Percentiles rank a stretch among this genome's conserved stretches.
Evolutionary conservation across 2,329 filamentous ascomycete species (phyloP).

Genomic region (Scedosporium boydii): DNA sequence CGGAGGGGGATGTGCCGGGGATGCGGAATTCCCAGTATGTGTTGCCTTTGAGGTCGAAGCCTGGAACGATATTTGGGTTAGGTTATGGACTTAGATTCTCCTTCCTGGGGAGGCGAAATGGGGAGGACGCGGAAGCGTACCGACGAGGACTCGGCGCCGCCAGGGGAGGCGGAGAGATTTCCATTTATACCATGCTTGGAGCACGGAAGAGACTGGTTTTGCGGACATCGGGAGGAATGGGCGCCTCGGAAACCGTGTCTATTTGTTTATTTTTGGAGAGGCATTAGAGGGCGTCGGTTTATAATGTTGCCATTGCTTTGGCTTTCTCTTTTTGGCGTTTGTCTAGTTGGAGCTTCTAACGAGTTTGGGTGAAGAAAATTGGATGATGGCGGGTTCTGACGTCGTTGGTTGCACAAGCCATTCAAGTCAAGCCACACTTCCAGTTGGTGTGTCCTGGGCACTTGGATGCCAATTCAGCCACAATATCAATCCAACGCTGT

Average conservation of each 20-base stretch:
- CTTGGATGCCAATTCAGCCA: no score
- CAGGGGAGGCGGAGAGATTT: constrained; percentile 53
- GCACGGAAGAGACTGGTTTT: constrained; percentile 9
- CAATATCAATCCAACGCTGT: no score
- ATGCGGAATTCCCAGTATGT: constrained; percentile 59
- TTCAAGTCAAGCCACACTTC: no score
- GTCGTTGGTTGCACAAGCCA: background rate
- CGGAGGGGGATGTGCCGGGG: constrained; percentile 22
- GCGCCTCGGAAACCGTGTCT: background rate
- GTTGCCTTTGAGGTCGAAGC: constrained; percentile 55
- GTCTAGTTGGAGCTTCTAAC: background rate
- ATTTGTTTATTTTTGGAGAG: background rate
- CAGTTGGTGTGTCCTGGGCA: no score
- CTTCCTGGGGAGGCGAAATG: background rate
- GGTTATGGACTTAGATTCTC: background rate
- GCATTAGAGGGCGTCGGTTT: background rate
- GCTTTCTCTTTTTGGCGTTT: background rate
- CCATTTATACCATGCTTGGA: constrained; percentile 48
- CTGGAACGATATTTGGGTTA: constrained; percentile 22
- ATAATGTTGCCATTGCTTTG: background rate
- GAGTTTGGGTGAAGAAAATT: background rate
- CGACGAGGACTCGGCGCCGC: constrained; percentile 53
- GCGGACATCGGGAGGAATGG: constrained; percentile 1
- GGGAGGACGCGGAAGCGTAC: constrained; percentile 26
- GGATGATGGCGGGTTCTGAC: background rate